Evolutionary conservation across 1,284 basidiomycete genomes (phyloP), one percentile per base, ranked within the genome.

Genomic region (Tylopilus sp.): DNA sequence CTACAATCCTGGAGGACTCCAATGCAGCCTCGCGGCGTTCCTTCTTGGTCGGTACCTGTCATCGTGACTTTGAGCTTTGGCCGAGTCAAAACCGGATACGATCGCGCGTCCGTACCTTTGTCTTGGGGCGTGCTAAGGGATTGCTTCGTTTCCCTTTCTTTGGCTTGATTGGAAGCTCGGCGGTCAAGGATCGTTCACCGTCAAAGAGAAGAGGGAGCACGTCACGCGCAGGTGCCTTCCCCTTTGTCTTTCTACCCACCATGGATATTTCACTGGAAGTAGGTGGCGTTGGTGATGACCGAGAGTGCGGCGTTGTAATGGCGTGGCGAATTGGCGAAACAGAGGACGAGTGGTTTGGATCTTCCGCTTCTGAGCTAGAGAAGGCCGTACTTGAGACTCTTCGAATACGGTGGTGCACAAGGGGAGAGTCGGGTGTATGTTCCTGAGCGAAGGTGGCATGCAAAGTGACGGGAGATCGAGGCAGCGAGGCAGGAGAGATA

Each of bases 271-370:
- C 67, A 13, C 69, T 57, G n/a, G 67, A 72, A 48, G 70, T 68
- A 41, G 69, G 64, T 1, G 70, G 67, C 15, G 70, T 68, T 35
- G 70, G 64, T 3, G 70, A 72, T 41, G 67, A 69, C 41, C 56
- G 67, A 14, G 58, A 51, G 32, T 60, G 56, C 7, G 67, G 67
- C 14, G 70, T 68, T 17, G 66, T 65, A 14, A 72, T 69, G 43
- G 42, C 48, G 52, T 72, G 67, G 1, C 57, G 64, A 32, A 58
- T 31, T 24, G 68, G 66, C 15, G 70, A 71, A 40, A 56, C 47
- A 33, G 62, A 64, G 15, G 66, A 66, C 5, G 68, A 69, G 4
- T 56, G 57, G 14, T 47, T 56, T 33, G 48, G 50, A n/a, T 43
- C 55, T 22, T 58, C 70, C 4, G 24, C 54, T 41, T 67, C 70